Percentiles rank a stretch among this genome's conserved stretches.
phyloP scores from a whole-genome alignment of 495 filamentous ascomycete species.

The Penicillium macrosclerotiorum region DNA sequence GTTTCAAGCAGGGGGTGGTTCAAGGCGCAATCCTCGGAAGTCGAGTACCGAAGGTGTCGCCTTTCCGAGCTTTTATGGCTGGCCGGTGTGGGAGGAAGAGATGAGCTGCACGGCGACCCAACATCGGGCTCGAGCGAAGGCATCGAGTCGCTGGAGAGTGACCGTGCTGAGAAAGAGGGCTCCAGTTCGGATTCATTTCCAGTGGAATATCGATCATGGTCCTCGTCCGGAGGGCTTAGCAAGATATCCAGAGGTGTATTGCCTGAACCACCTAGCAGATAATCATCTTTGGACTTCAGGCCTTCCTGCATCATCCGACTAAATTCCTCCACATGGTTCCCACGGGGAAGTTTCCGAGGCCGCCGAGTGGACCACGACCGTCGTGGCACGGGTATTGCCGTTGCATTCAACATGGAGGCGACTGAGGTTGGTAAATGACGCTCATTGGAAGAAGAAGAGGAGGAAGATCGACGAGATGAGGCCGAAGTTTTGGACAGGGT shows the following conservation, averaged over 20 bases:
- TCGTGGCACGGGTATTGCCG: slow-evolving; percentile 43
- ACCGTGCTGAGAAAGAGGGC: slow-evolving; percentile 43
- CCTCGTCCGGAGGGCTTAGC: slow-evolving; percentile 46
- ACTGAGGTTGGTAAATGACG: slow-evolving; percentile 35
- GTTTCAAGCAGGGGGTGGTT: slow-evolving; percentile 56
- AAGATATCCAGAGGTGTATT: slow-evolving; percentile 43
- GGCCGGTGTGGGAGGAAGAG: slow-evolving; percentile 32
- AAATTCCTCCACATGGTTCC: slow-evolving; percentile 47
- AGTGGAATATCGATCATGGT: slow-evolving; percentile 30
- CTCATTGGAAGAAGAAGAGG: slow-evolving; percentile 29
- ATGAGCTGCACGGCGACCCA: slow-evolving; percentile 45
- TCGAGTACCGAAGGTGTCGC: slow-evolving; percentile 40
- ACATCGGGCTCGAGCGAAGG: slow-evolving; percentile 59
- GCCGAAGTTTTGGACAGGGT: slow-evolving; percentile 21
- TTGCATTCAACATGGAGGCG: slow-evolving; percentile 44
- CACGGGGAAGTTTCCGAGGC: slow-evolving; percentile 37
- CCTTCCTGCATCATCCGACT: slow-evolving; percentile 43
- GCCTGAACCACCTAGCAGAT: slow-evolving; percentile 23
- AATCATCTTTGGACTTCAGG: slow-evolving; percentile 32
- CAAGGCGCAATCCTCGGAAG: slow-evolving; percentile 50
- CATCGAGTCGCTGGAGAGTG: slow-evolving; percentile 59
- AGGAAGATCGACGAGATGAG: slow-evolving; percentile 32
- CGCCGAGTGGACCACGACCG: slow-evolving; percentile 30
- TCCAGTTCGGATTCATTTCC: slow-evolving; percentile 42
- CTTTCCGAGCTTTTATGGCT: slow-evolving; percentile 43